These are phyloP conservation scores for Ophiocordyceps sinensis DNA, from an alignment of 2,329 filamentous ascomycete species.

Conservation along the genomic window DNA sequence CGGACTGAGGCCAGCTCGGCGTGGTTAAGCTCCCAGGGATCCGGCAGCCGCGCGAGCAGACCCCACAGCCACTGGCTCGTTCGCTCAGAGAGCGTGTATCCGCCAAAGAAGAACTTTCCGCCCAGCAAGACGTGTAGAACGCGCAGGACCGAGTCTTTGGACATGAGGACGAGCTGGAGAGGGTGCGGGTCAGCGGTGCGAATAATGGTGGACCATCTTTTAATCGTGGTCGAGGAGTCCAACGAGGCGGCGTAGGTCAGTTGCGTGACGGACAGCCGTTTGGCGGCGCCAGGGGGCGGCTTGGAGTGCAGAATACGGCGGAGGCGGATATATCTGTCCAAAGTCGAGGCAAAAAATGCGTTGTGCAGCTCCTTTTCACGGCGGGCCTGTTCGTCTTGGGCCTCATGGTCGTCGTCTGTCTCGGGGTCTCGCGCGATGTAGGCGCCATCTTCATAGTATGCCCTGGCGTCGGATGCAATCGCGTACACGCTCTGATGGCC, in stretches of 20 bases:
- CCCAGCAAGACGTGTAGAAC: constrained; percentile 53
- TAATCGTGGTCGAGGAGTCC: constrained; percentile 33
- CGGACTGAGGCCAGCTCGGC: constrained; percentile 63
- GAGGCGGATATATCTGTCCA: constrained; percentile 49
- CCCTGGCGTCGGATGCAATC: constrained; percentile 32
- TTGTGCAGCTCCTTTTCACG: constrained; percentile 36
- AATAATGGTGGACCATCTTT: constrained; percentile 37
- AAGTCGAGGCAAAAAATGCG: constrained; percentile 54
- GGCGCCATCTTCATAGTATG: constrained; percentile 64
- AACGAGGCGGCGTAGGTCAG: constrained; percentile 40
- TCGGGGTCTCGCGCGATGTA: constrained; percentile 49
- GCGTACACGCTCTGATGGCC: no score
- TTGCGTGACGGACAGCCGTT: constrained; percentile 37
- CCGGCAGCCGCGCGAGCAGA: constrained; percentile 59
- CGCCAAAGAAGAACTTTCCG: constrained; percentile 47
- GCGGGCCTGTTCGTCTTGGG: constrained; percentile 11
- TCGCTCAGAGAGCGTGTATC: constrained; percentile 44
- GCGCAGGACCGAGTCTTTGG: constrained; percentile 49
- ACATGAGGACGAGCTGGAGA: constrained; percentile 47
- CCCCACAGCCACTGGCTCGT: constrained; percentile 80
- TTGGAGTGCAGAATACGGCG: constrained; percentile 43
- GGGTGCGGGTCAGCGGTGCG: constrained; percentile 40
- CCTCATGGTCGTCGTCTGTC: constrained; percentile 8
- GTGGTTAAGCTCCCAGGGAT: constrained; percentile 59
- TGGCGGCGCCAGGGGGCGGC: constrained; percentile 37